Base-by-base conservation (phyloP, 2,329 filamentous ascomycete genomes). In the Pestalotiopsis sp. region DNA sequence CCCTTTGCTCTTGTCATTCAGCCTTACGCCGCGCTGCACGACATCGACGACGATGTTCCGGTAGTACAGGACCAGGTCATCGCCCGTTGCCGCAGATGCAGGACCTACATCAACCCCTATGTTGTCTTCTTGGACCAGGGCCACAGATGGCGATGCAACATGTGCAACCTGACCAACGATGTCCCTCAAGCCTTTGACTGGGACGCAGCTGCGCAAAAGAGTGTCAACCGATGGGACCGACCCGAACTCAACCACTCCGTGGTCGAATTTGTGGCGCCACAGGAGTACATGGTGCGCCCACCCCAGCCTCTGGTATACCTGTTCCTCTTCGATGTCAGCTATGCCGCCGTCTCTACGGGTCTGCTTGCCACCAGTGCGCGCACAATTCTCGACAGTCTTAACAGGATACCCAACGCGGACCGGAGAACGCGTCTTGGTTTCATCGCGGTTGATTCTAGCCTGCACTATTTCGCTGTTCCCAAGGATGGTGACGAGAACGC, bases 161-260 rank as follows among this genome's bases (percentile, higher is more conserved):
- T 99, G 95, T 99, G 96, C 82, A 98, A 97, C 81, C 86, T 99
- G 72, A 98, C 95, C 74, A 99, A 99, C 79, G 96, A 99, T 75
- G 95, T 98, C 52, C 96, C 96, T n/a, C 96, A 99, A 82, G 95
- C 95, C 49, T 99, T 99, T 74, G 96, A 99, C 80, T 99, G 96
- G 96, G 96, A 99, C 81, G 91, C 94, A 41, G 92, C 93, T 59
- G 87, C 94, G 67, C 95, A 98, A 81, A 95, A 97, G 84, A 92
- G 90, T 66, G 91, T 97, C 64, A 95, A 99, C 79, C 87, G 96
- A 77, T 97, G 96, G 92, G 91, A 97, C 80, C 88, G 96, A 75
- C 88, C 94, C 52, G 96, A 99, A 79, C 86, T 99, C 70, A 99
- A 99, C 83, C 92, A 98, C 78, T 89, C 94, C n/a, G 94, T 98